phyloP scores from a whole-genome alignment of 805 yeast genomes.

The Ogataea paradorogensis region DNA sequence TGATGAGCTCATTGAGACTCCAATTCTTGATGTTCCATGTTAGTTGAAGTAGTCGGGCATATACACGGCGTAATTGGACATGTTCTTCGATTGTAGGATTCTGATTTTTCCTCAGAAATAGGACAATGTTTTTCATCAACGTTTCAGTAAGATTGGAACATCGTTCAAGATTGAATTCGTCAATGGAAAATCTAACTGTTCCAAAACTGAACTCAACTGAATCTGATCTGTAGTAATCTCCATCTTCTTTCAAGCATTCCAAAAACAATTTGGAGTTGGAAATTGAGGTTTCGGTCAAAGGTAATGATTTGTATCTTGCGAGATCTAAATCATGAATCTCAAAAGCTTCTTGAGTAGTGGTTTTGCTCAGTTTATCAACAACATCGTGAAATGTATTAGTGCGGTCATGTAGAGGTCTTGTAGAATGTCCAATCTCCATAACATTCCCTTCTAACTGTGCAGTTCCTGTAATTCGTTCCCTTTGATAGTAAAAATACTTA shows the following conservation, averaged over 20 bases:
- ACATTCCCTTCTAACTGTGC: constrained; percentile 26
- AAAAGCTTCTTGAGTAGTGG: constrained; percentile 1
- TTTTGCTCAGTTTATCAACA: neutral
- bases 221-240: constrained; percentile 15
- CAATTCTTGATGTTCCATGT: constrained; percentile 21
- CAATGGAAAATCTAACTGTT: constrained; percentile 14
- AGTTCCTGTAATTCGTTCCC: constrained; percentile 25
- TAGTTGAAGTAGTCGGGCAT: constrained; percentile 26
- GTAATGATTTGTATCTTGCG: constrained; percentile 5
- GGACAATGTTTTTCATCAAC: constrained; percentile 10
- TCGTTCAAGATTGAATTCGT: constrained; percentile 9
- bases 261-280: constrained; percentile 16
- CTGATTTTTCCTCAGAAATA: constrained; percentile 2
- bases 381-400: constrained; percentile 4
- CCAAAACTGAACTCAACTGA: constrained; percentile 18
- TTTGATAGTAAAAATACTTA: constrained; percentile 22
- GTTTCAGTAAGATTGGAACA: constrained; percentile 13
- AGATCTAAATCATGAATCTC: constrained; percentile 1
- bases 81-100: constrained; percentile 5
- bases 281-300: constrained; percentile 14
- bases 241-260: constrained; percentile 18
- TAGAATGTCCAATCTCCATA: neutral
- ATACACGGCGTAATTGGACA: constrained; percentile 21
- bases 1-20: constrained; percentile 10
- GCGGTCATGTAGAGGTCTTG: neutral